Evolutionary conservation across 345 rosid species (phyloP).

Genomic region (Lumnitzera littorea): DNA sequence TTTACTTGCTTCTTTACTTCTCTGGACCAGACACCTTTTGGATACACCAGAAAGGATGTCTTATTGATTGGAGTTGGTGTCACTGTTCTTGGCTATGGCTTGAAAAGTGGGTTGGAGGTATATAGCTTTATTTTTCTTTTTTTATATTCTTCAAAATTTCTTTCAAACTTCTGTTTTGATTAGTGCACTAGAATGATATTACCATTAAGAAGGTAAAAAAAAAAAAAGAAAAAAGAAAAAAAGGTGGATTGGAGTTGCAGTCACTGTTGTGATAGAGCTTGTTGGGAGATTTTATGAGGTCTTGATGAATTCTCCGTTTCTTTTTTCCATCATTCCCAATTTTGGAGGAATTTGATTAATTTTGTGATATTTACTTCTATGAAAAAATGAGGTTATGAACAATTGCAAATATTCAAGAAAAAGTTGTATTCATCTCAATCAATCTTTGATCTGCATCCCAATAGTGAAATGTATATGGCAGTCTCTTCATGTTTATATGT

Average conservation of each 20-base stretch:
- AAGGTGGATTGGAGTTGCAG: too few relatives aligned
- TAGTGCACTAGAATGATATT: background rate
- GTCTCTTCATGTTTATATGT: background rate
- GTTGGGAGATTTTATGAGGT: too few relatives aligned
- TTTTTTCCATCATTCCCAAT: background rate
- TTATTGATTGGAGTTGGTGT: conserved; percentile 82
- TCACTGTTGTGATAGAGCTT: too few relatives aligned
- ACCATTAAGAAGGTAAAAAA: too few relatives aligned
- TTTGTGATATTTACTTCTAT: background rate
- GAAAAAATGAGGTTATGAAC: too few relatives aligned
- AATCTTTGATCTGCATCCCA: background rate
- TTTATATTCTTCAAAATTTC: background rate
- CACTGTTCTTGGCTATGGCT: conserved; percentile 59
- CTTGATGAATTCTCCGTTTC: background rate
- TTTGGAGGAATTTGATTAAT: background rate
- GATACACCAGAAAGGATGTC: conserved; percentile 89
- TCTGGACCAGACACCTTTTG: conserved; percentile 40
- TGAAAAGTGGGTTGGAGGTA: conserved; percentile 96
- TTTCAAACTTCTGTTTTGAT: background rate
- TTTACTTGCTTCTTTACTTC: background rate
- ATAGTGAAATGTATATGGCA: background rate
- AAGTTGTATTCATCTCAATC: too few relatives aligned
- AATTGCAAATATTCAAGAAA: too few relatives aligned
- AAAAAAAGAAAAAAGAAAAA: too few relatives aligned
- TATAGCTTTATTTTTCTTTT: background rate